Conservation (phyloP, 1,284 basidiomycete genomes). For the Mycena citricolor region DNA sequence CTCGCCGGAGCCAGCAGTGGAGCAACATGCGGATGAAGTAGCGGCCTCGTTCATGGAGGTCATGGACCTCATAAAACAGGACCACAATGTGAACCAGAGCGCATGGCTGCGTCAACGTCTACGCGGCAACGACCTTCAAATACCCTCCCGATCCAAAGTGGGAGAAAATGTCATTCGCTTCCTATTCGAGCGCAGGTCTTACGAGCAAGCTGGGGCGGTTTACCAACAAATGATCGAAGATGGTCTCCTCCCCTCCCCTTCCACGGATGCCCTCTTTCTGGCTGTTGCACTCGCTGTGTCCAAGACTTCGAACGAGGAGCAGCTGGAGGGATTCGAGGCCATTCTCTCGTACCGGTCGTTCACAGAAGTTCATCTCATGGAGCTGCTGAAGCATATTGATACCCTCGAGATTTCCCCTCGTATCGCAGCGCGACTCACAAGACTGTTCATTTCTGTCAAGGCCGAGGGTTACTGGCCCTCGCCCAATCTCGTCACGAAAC, state of each 20-base stretch:
- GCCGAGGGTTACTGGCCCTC: slow-evolving; percentile 34
- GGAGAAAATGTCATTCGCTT: slow-evolving; percentile 33
- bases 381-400: slow-evolving; percentile 37
- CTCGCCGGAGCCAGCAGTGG: no score
- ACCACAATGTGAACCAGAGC: slow-evolving; percentile 1
- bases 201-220: slow-evolving; percentile 38
- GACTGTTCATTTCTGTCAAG: slow-evolving; percentile 36
- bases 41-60: slow-evolving; percentile 15
- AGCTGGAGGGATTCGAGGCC: slow-evolving; percentile 27
- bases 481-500: slow-evolving; percentile 33
- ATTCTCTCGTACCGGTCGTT: slow-evolving; percentile 36
- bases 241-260: slow-evolving; percentile 36
- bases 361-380: slow-evolving; percentile 38
- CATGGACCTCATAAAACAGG: slow-evolving; percentile 16
- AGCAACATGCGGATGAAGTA: slow-evolving; percentile 3
- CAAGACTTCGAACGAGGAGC: slow-evolving; percentile 15
- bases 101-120: slow-evolving; percentile 4
- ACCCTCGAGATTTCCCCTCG: slow-evolving; percentile 29
- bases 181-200: slow-evolving; percentile 36
- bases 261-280: slow-evolving; percentile 42
- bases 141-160: slow-evolving; percentile 20
- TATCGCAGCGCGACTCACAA: slow-evolving; percentile 36
- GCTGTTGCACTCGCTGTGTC: slow-evolving; percentile 30
- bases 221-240: slow-evolving; percentile 43
- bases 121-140: slow-evolving; percentile 2